Evolutionary conservation across 495 filamentous ascomycete species (phyloP), one percentile per base, ranked within the genome.

Genomic region (Trichoderma parareesei): DNA sequence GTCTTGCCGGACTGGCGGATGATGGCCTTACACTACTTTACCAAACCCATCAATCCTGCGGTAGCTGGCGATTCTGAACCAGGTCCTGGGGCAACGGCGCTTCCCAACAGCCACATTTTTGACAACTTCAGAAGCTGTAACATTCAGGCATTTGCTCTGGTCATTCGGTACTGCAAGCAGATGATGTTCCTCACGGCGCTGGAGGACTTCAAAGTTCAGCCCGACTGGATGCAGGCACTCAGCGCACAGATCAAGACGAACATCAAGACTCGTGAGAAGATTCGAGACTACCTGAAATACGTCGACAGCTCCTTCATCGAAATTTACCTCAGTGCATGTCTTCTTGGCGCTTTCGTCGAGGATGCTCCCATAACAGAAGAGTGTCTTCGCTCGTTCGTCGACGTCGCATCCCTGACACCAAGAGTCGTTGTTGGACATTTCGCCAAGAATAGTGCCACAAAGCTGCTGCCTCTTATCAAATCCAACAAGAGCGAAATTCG

Each of bases 191-290:
- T 88, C 68, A 79, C 90, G 64, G 90, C 90, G 4, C 79, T 96
- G 46, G 42, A 37, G n/a, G 76, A 81, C 9, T 79, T 88, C 18
- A 82, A 82, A 9, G 76, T 92, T 43, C 88, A 95, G 67, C 84
- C 88, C 64, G 90, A 93, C 61, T 97, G 93, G 93, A 92, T 93
- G 66, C 79, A 86, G 35, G 88, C 88, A 72, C 76, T 97, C 4
- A 90, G 91, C 68, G 81, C 85, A 14, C 75, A 87, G 0, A 78
- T 92, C 20, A 79, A 85, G 13, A 87, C 87, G 5, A 86, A 91
- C 70, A 79, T 85, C 49, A 73, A 78, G 44, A 84, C 81, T 8
- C 84, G 91, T 33, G 65, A 75, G 18, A 79, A 79, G 2, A 77
- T 96, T 11, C 84, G 79, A 68, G 67, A 69, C 62, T 83, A 78